Conservation (phyloP, 805 yeast species). For the Danielia reshetovae region DNA sequence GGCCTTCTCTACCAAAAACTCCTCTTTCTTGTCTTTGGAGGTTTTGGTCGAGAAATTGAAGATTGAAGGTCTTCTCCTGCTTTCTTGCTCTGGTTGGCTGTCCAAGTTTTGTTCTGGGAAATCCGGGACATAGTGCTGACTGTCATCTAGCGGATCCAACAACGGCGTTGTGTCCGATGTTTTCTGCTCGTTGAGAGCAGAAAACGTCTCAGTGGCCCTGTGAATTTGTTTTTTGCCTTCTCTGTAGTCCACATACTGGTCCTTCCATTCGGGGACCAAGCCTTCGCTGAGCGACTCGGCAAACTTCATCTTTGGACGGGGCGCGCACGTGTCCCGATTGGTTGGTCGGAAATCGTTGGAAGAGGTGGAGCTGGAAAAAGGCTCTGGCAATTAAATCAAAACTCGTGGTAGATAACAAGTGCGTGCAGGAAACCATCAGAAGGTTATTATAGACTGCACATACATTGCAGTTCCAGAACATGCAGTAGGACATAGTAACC, state of each 20-base stretch:
- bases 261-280: conserved; percentile 84
- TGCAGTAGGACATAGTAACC: too few species aligned
- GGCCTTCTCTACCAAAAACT: conserved; percentile 9
- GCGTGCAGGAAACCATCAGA: too few species aligned
- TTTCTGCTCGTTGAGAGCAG: conserved; percentile 14
- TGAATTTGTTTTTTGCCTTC: conserved; percentile 53
- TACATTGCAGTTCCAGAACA: too few species aligned
- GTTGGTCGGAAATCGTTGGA: too few species aligned
- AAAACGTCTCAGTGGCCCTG: conserved; percentile 20
- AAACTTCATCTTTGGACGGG: conserved; percentile 68
- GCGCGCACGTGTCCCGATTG: too few species aligned
- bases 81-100: not conserved
- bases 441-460: too few species aligned
- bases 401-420: too few species aligned
- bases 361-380: too few species aligned
- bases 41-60: conserved; percentile 21
- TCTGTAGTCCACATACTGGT: conserved; percentile 71
- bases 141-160: conserved; percentile 9
- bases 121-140: conserved; percentile 1
- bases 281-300: conserved; percentile 64
- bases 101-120: not conserved
- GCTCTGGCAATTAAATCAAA: too few species aligned
- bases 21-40: conserved; percentile 15
- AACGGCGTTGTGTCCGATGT: conserved; percentile 14
- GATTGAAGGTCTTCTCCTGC: conserved; percentile 15